Evolutionary conservation across 441 rosid species (phyloP).

Genomic region (Mallotus japonicus): DNA sequence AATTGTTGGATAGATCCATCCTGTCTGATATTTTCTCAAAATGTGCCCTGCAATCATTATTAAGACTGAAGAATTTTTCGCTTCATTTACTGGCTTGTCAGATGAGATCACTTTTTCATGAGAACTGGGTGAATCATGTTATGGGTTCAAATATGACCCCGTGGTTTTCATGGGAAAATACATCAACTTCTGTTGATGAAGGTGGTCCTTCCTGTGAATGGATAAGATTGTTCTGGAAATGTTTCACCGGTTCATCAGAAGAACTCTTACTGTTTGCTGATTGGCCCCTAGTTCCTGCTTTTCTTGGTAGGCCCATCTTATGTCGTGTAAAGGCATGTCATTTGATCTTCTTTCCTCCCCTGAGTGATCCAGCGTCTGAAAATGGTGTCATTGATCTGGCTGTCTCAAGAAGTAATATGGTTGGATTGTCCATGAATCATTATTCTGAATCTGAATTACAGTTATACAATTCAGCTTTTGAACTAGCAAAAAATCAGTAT

Average conservation of each 20-base stretch:
- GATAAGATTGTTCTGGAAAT: constrained; percentile 92
- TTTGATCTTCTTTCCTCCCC: constrained; percentile 81
- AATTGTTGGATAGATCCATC: constrained; percentile 72
- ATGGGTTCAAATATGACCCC: constrained; percentile 66
- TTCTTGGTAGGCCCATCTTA: constrained; percentile 87
- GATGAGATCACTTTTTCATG: constrained; percentile 80
- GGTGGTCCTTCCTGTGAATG: constrained; percentile 94
- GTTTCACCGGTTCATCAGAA: constrained; percentile 65
- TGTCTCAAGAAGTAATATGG: constrained; percentile 36
- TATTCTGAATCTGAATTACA: constrained; percentile 45
- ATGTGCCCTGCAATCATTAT: constrained; percentile 49
- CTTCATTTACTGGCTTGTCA: constrained; percentile 70
- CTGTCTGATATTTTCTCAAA: constrained; percentile 66
- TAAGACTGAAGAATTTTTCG: constrained; percentile 76
- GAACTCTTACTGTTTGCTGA: constrained; percentile 76
- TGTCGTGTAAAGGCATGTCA: constrained; percentile 86
- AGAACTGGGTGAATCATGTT: constrained; percentile 80
- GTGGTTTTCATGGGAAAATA: constrained; percentile 94
- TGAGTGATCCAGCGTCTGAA: constrained; percentile 37
- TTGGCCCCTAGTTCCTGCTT: constrained; percentile 98
- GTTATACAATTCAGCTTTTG: constrained; percentile 57
- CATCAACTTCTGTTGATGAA: constrained; percentile 62
- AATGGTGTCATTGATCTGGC: constrained; percentile 32
- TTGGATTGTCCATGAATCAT: constrained; percentile 35
- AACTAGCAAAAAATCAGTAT: constrained; percentile 45